Base-by-base conservation (phyloP, 78 protist species). In the Dictyostelium purpureum region DNA sequence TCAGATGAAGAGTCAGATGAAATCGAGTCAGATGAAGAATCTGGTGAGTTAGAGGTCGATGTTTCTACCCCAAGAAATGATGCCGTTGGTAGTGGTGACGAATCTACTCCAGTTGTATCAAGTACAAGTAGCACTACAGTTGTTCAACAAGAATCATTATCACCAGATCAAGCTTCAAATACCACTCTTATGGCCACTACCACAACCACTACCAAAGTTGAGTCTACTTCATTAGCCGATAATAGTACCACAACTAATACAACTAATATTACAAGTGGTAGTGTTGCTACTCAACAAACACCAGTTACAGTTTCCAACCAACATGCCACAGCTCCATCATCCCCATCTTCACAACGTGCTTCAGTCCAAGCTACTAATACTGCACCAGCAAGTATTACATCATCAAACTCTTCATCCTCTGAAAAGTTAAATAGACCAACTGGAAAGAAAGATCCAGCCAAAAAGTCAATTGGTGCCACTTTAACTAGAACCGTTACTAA, bases 381-480 rank as follows among this genome's bases (percentile, higher is more conserved):
- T 24, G 45, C 40, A 28, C 19, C 74, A 28, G 11, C 16, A 38
- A 18, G 52, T 19, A 18, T n/a, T n/a, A 19, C 42, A 12, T 14
- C 75, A 33, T 2, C 31, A 6, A 69, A 47, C 5, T 51, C 76
- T 14, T 21, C 54, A 19, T n/a, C 76, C 16, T 40, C 33, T 40
- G 40, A 14, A 10, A 42, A 35, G 40, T 7, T 11, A 7, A 49
- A 49, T 11, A 49, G 54, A 49, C 76, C 76, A 35, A 21, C 42
- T 28, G 18, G 26, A 24, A 6, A 33, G 6, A 51, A 47, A 33
- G 47, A 77, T 2, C 54, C 63, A 12, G 11, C 33, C 16, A 57
- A 57, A 24, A 77, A 77, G 33, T 85, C 92, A n/a, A 85, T 85
- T 35, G 80, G 92, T 47, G 83, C 92, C 1, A 85, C 83, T 42